Conservation (phyloP, 2,329 filamentous ascomycete species). For the Stemphylium beticola region DNA sequence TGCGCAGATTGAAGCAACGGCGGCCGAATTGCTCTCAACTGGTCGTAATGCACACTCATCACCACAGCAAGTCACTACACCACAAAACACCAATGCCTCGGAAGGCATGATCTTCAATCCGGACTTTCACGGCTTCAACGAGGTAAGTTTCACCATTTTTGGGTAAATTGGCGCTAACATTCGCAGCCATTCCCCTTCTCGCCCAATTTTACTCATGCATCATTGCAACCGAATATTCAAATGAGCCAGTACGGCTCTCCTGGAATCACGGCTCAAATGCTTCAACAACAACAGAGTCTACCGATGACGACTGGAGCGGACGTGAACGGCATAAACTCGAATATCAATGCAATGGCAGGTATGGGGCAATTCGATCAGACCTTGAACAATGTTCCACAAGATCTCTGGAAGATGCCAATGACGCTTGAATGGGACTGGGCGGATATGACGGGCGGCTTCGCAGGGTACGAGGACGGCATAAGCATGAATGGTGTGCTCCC, state of each 20-base stretch:
- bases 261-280: constrained; percentile 38
- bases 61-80: constrained; percentile 32
- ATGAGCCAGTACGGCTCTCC: constrained; percentile 41
- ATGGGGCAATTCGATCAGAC: constrained; percentile 74
- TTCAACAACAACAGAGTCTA: constrained; percentile 35
- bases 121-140: constrained; percentile 47
- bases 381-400: constrained; percentile 76
- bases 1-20: constrained; percentile 46
- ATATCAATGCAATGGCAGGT: constrained; percentile 37
- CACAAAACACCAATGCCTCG: constrained; percentile 17
- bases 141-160: constrained; percentile 28
- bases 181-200: constrained; percentile 48
- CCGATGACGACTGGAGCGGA: constrained; percentile 32
- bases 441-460: constrained; percentile 51
- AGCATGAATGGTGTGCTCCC: constrained; percentile 49
- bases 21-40: constrained; percentile 43
- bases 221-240: constrained; percentile 37
- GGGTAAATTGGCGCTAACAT: constrained; percentile 18
- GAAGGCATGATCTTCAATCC: constrained; percentile 44
- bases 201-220: constrained; percentile 49
- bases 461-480: constrained; percentile 46
- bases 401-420: constrained; percentile 95
- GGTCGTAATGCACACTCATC: constrained; percentile 37
- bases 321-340: constrained; percentile 30
- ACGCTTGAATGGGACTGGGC: constrained; percentile 90